These are phyloP conservation scores for Botryotinia globosa DNA, from an alignment of 2,329 filamentous ascomycete species.

Conservation along the genomic window DNA sequence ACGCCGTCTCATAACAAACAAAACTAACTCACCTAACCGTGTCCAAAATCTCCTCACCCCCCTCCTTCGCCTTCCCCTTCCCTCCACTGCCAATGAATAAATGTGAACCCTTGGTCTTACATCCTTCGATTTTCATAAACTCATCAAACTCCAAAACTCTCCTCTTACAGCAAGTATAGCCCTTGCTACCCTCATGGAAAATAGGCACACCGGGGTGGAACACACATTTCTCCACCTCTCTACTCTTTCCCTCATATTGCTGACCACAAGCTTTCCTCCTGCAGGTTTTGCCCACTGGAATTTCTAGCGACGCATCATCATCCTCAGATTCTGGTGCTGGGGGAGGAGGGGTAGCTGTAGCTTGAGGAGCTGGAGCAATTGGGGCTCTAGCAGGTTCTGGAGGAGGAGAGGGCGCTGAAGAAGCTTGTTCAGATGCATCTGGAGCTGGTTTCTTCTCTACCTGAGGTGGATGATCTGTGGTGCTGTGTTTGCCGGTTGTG, in stretches of 20 bases:
- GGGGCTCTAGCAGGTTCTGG: slow-evolving; percentile 38
- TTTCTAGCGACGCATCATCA: slow-evolving; percentile 72
- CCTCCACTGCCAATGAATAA: slow-evolving; percentile 80
- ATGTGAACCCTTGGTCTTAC: slow-evolving; percentile 76
- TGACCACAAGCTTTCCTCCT: slow-evolving; percentile 72
- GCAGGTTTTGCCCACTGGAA: slow-evolving; percentile 73
- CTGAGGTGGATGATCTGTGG: slow-evolving; percentile 67
- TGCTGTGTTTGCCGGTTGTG: slow-evolving; percentile 88
- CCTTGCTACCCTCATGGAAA: slow-evolving; percentile 98
- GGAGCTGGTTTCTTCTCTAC: slow-evolving; percentile 56
- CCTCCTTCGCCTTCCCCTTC: slow-evolving; percentile 58
- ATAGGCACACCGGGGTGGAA: slow-evolving; percentile 88
- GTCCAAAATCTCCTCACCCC: slow-evolving; percentile 72
- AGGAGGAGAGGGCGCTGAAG: slow-evolving; percentile 41
- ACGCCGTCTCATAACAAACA: not conserved
- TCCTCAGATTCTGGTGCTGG: slow-evolving; percentile 77
- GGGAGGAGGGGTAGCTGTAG: slow-evolving; percentile 48
- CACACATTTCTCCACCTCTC: slow-evolving; percentile 74
- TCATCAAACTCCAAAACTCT: slow-evolving; percentile 95
- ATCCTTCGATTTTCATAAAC: slow-evolving; percentile 94
- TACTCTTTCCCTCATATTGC: slow-evolving; percentile 57
- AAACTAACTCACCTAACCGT: slow-evolving; percentile 63
- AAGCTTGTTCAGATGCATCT: slow-evolving; percentile 24
- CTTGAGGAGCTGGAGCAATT: slow-evolving; percentile 44
- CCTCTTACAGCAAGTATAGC: slow-evolving; percentile 95